Evolutionary conservation across 768 basidiomycete genomes (phyloP).

Genomic region (Russula olivacea): DNA sequence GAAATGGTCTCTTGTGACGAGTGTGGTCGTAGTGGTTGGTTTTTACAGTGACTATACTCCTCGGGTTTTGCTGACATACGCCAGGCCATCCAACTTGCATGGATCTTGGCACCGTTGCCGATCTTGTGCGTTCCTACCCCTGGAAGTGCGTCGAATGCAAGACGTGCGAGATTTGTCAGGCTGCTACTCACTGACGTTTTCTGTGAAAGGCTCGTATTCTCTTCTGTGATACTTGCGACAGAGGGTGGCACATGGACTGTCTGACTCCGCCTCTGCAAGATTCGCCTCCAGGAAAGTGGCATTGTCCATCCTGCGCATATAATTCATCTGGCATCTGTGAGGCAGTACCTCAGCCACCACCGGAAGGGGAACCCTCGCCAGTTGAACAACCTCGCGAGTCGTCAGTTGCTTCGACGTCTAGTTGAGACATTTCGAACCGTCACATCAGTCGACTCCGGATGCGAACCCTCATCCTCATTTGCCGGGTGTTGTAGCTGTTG

Average conservation of each 20-base stretch:
- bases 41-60: not conserved
- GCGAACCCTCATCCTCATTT: no score
- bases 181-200: conserved; percentile 25
- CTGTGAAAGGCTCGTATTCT: conserved; percentile 61
- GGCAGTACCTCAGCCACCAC: conserved; percentile 14
- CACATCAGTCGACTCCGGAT: no score
- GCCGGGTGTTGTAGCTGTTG: no score
- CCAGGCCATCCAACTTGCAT: conserved; percentile 87
- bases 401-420: conserved; percentile 43
- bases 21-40: conserved; percentile 78
- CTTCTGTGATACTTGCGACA: conserved; percentile 92
- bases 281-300: conserved; percentile 73
- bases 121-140: conserved; percentile 60
- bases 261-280: conserved; percentile 63
- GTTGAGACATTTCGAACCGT: no score
- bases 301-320: conserved; percentile 54
- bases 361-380: not conserved
- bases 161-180: conserved; percentile 78
- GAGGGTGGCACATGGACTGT: conserved; percentile 87
- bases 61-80: conserved; percentile 12
- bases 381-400: conserved; percentile 29
- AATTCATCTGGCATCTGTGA: conserved; percentile 22
- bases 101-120: conserved; percentile 51
- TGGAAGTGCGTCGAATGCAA: conserved; percentile 95
- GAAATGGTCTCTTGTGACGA: conserved; percentile 70